Base-by-base conservation (phyloP, 2,329 filamentous ascomycete species). In the Podosphaera fusca region DNA sequence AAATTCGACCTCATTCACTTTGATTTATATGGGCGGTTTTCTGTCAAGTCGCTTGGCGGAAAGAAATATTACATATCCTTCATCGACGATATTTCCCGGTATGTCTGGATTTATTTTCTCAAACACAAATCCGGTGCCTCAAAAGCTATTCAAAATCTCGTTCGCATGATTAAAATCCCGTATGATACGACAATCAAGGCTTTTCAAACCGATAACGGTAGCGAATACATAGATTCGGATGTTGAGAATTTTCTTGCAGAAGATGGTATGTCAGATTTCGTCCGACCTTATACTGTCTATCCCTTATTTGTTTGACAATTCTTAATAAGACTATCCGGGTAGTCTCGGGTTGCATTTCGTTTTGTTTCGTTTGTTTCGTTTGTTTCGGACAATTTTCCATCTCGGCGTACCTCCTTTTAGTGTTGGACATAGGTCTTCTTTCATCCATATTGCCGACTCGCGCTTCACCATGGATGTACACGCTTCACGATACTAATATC, bases 51-150 rank as follows among this genome's bases (percentile, higher is more conserved):
- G 7, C 50, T 53, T 53, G 31, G 50, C 50, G 50, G 50, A 31
- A 53, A 53, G 36, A 14, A 42, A 12, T 42, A 42, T 42, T 42
- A 42, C 38, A 42, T 42, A 5, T 12, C 38, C 10, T 42, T 53
- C 33, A 53, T 53, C 9, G 50, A 53, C 50, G 50, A 53, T 31
- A n/a, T 14, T 7, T 34, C 50, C 36, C 31, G 50, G 21, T n/a
- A 53, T 53, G 50, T n/a, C 30, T 53, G 50, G 50, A 53, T 53
- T 21, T 53, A 53, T 53, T 53, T 36, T n/a, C 10, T 53, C 7
- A 53, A 36, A 21, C 50, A 53, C 8, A 53, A 34, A 53, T 53
- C 50, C 34, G 50, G 3, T 53, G 50, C 50, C 14, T 34, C 50
- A 34, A 36, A 36, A 9, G 50, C 50, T 10, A 53, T 53, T n/a